These are phyloP conservation scores for Aspergillus phoenicis DNA, from an alignment of 2,329 filamentous ascomycete genomes.

Conservation along the genomic window DNA sequence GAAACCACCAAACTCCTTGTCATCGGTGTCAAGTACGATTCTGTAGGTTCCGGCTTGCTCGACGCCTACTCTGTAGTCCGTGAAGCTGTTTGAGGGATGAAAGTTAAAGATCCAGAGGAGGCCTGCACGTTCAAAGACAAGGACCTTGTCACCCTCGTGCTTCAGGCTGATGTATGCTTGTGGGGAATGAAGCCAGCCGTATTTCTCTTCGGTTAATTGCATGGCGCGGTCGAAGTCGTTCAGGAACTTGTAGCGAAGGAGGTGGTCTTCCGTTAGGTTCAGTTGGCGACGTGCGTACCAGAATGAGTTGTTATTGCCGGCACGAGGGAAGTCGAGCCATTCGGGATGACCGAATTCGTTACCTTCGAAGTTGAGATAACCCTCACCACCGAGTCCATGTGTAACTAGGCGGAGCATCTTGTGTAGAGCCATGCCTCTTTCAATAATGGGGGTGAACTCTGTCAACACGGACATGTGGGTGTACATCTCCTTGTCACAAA, in stretches of 20 bases:
- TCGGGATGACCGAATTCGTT: slow-evolving; percentile 99
- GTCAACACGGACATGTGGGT: slow-evolving; percentile 91
- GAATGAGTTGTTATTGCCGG: slow-evolving; percentile 89
- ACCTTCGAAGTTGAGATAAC: slow-evolving; percentile 97
- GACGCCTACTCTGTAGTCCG: slow-evolving; percentile 89
- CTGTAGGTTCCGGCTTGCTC: slow-evolving; percentile 83
- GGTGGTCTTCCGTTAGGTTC: slow-evolving; percentile 82
- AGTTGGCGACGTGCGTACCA: slow-evolving; percentile 93
- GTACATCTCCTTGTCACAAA: slow-evolving; percentile 96
- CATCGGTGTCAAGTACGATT: slow-evolving; percentile 81
- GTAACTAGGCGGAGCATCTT: slow-evolving; percentile 97
- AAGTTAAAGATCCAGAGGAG: slow-evolving; percentile 97
- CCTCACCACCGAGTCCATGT: slow-evolving; percentile 88
- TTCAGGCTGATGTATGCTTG: slow-evolving; percentile 95
- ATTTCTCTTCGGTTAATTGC: slow-evolving; percentile 84
- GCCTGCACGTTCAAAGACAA: slow-evolving; percentile 91
- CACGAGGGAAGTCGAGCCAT: slow-evolving; percentile 97
- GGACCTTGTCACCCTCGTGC: slow-evolving; percentile 89
- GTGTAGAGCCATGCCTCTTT: slow-evolving; percentile 88
- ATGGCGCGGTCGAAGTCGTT: slow-evolving; percentile 93
- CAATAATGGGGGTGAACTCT: slow-evolving; percentile 83
- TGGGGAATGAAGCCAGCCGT: slow-evolving; percentile 82
- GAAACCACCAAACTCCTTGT: slow-evolving; percentile 75
- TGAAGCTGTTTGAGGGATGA: slow-evolving; percentile 79
- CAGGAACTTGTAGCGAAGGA: slow-evolving; percentile 86